Conservation (phyloP, 2,329 filamentous ascomycete species). For the Juglanconis sp. region DNA sequence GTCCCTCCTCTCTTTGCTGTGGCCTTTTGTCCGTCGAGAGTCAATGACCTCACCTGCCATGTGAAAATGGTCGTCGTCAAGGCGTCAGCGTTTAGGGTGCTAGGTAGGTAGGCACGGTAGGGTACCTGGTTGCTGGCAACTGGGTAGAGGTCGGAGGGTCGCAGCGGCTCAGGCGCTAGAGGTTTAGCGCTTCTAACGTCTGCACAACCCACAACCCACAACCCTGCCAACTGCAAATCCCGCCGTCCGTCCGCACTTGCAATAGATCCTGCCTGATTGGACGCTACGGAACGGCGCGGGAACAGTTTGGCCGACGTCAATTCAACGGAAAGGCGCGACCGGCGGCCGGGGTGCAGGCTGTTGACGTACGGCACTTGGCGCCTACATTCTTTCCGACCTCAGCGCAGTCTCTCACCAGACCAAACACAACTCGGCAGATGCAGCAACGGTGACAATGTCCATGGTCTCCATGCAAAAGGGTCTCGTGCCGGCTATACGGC, state of each 20-base stretch:
- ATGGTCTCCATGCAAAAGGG: constrained; percentile 17
- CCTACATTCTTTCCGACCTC: neutral
- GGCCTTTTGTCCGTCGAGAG: neutral
- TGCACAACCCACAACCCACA: neutral
- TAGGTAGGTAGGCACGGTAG: neutral
- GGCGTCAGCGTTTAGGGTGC: neutral
- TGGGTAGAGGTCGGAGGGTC: neutral
- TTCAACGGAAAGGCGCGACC: neutral
- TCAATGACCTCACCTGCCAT: constrained; percentile 16
- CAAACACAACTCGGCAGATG: constrained; percentile 10
- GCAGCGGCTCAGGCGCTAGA: neutral
- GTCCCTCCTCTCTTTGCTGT: neutral
- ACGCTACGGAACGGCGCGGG: neutral
- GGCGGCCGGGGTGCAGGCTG: neutral
- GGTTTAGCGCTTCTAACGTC: neutral
- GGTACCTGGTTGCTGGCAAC: no score
- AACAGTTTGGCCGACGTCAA: constrained; percentile 3
- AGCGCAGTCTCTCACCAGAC: neutral
- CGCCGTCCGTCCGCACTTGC: neutral
- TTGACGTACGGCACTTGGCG: neutral
- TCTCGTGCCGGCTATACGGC: constrained; percentile 14
- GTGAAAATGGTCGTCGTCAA: neutral
- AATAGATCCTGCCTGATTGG: constrained; percentile 10
- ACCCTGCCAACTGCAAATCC: neutral
- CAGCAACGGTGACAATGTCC: constrained; percentile 20